phyloP scores from a whole-genome alignment of 306 rosid species.

The Vigna hirtella region DNA sequence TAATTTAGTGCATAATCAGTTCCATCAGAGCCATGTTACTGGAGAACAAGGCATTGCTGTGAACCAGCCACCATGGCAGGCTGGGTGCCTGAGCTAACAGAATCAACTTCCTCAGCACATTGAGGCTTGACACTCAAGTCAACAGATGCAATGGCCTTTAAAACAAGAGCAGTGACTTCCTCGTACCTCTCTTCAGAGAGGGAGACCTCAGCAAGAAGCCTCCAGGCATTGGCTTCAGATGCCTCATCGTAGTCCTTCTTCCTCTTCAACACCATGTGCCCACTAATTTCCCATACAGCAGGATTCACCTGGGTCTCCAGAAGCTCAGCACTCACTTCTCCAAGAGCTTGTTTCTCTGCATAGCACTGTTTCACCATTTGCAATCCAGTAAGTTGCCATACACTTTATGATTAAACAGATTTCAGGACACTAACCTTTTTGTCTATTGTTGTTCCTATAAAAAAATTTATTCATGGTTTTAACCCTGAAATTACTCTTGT shows the following conservation, averaged over 20 bases:
- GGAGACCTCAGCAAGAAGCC: constrained; percentile 94
- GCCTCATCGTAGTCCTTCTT: constrained; percentile 90
- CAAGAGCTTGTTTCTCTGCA: constrained; percentile 99
- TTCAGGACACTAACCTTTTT: background rate
- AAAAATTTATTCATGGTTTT: too few relatives aligned
- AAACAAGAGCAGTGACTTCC: constrained; percentile 81
- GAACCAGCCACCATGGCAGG: constrained; percentile 58
- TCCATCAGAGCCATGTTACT: constrained; percentile 45
- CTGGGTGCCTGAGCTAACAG: constrained; percentile 42
- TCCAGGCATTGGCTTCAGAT: constrained; percentile 89
- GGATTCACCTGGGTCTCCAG: constrained; percentile 98
- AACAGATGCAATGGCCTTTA: constrained; percentile 62
- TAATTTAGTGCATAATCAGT: constrained; percentile 28
- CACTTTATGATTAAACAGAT: background rate
- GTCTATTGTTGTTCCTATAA: background rate
- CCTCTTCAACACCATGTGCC: constrained; percentile 98
- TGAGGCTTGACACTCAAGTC: constrained; percentile 37
- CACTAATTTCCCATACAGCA: constrained; percentile 99
- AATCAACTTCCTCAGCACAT: constrained; percentile 49
- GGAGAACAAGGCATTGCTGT: constrained; percentile 73
- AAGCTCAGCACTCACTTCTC: constrained; percentile 89
- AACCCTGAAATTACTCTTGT: background rate
- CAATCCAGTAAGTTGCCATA: background rate
- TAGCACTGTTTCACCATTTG: constrained; percentile 71
- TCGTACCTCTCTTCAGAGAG: constrained; percentile 86